A percentile compares a stretch with the other conserved stretches of the same genome.
phyloP scores from a whole-genome alignment of 2,329 filamentous ascomycete genomes.

The Cercospora berteroae region DNA sequence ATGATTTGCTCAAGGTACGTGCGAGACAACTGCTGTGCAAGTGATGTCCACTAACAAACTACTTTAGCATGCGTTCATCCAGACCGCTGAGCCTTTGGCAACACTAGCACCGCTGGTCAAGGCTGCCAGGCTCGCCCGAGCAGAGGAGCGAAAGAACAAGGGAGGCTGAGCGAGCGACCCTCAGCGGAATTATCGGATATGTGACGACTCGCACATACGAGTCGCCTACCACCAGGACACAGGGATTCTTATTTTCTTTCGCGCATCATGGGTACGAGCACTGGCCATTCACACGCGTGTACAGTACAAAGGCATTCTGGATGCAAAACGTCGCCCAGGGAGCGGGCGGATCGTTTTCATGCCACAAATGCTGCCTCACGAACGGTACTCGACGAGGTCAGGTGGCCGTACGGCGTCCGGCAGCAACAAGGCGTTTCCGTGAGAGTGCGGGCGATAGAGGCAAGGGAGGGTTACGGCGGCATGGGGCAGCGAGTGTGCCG shows the following conservation, averaged over 20 bases:
- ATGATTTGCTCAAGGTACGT: constrained; percentile 85
- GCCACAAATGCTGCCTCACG: not conserved
- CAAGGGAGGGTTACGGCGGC: not conserved
- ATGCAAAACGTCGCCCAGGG: not conserved
- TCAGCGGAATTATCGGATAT: not conserved
- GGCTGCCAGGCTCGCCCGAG: constrained; percentile 78
- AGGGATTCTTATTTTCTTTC: not conserved
- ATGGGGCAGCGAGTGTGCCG: not conserved
- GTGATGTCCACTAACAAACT: constrained; percentile 14
- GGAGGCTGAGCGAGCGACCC: constrained; percentile 31
- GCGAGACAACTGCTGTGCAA: not conserved
- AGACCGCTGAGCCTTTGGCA: constrained; percentile 53
- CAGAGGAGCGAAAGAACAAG: constrained; percentile 65
- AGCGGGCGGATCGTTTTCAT: not conserved
- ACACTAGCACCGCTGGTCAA: constrained; percentile 84
- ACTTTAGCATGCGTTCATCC: constrained; percentile 49
- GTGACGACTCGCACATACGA: not conserved
- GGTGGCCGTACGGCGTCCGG: not conserved
- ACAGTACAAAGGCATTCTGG: not conserved
- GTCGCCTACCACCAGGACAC: not conserved
- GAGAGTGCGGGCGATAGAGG: not conserved
- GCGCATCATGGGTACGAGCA: not conserved
- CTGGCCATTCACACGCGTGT: constrained; percentile 2
- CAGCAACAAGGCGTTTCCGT: not conserved
- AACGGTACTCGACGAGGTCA: not conserved